A percentile compares a stretch with the other conserved stretches of the same genome.
phyloP scores from a whole-genome alignment of 345 rosid genomes.

The Eucalyptus lansdowneana region DNA sequence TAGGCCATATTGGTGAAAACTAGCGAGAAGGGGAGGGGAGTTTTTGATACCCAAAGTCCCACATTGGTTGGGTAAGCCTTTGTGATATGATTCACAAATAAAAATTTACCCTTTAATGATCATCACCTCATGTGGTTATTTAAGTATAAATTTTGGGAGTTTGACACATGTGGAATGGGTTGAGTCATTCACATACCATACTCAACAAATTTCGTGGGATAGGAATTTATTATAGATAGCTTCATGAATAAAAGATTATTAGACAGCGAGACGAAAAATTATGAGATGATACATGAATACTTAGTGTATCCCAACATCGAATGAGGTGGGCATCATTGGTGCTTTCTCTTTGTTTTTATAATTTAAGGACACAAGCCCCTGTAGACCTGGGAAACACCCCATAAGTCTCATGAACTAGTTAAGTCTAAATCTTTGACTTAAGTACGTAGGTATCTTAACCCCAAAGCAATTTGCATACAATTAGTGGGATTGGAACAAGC shows the following conservation, averaged over 20 bases:
- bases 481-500: neutral
- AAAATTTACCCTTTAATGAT: neutral
- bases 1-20: no score
- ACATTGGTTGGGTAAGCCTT: neutral
- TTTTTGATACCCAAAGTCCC: neutral
- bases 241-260: neutral
- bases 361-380: neutral
- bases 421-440: neutral
- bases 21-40: neutral
- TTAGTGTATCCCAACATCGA: neutral
- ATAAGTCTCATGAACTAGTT: neutral
- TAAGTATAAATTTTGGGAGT: neutral
- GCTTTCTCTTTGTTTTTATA: neutral
- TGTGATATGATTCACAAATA: neutral
- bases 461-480: neutral
- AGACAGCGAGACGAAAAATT: neutral
- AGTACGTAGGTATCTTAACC: neutral
- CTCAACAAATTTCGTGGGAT: neutral
- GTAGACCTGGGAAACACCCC: fast-evolving
- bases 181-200: neutral
- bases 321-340: neutral
- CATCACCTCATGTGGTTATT: neutral
- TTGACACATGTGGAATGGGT: neutral
- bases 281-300: neutral
- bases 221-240: neutral